phyloP scores from a whole-genome alignment of 2,329 filamentous ascomycete species.

The Aspergillus versicolor region DNA sequence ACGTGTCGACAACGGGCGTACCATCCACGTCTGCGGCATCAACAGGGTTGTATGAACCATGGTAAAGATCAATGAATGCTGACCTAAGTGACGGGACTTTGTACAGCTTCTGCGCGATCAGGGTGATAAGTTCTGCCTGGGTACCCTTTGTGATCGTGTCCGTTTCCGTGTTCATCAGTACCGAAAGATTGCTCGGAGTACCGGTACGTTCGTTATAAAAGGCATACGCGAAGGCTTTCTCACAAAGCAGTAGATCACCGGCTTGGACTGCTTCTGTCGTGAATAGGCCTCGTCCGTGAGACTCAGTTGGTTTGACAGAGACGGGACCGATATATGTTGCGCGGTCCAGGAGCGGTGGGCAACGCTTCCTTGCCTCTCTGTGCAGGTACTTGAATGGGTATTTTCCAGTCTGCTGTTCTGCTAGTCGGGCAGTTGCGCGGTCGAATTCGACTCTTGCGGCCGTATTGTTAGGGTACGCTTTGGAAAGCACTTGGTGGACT shows the following conservation, averaged over 20 bases:
- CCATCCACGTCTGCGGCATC: conserved; percentile 33
- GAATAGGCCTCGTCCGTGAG: conserved; percentile 53
- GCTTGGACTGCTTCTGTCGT: conserved; percentile 48
- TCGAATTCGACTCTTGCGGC: conserved; percentile 29
- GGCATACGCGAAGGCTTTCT: conserved; percentile 54
- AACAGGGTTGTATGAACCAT: conserved; percentile 42
- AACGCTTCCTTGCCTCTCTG: conserved; percentile 31
- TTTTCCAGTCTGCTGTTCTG: conserved; percentile 19
- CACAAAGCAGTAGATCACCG: conserved; percentile 55
- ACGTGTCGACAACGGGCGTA: conserved; percentile 48
- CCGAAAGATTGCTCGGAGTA: conserved; percentile 4
- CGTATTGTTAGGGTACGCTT: conserved; percentile 36
- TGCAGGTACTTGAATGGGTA: conserved; percentile 29
- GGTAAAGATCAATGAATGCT: conserved; percentile 39
- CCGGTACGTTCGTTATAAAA: conserved; percentile 9
- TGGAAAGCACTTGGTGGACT: conserved; percentile 28
- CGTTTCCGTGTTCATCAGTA: conserved; percentile 41
- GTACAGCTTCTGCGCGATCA: conserved; percentile 48
- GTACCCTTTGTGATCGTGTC: conserved; percentile 35
- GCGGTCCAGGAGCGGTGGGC: conserved; percentile 47
- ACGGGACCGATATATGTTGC: conserved; percentile 49
- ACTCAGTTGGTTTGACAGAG: conserved; percentile 40
- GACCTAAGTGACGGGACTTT: conserved; percentile 38
- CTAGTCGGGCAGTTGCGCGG: conserved; percentile 24
- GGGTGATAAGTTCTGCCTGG: conserved; percentile 42